phyloP scores from a whole-genome alignment of 805 yeast species.

The Pichia pseudocactophila region DNA sequence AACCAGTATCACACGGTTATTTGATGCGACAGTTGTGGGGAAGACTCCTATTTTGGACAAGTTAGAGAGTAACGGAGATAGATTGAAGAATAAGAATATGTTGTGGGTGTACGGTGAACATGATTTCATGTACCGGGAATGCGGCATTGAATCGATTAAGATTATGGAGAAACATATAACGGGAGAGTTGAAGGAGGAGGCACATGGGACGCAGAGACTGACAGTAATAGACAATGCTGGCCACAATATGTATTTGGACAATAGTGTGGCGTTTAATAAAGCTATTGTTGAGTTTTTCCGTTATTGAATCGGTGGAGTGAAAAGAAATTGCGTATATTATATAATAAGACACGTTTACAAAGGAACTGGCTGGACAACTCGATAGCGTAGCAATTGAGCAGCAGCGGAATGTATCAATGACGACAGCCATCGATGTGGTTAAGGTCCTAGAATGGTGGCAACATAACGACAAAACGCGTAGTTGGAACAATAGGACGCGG shows the following conservation, averaged over 20 bases:
- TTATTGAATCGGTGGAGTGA: too few species aligned
- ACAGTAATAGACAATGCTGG: conserved; percentile 48
- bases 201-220: neutral
- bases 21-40: conserved; percentile 52
- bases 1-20: conserved; percentile 35
- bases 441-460: too few species aligned
- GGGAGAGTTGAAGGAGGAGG: neutral
- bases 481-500: too few species aligned
- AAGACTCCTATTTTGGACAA: conserved; percentile 60
- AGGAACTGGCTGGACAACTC: too few species aligned
- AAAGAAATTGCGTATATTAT: too few species aligned
- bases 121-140: conserved; percentile 67
- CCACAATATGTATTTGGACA: conserved; percentile 71
- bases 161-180: conserved; percentile 12
- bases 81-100: conserved; percentile 26
- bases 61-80: conserved; percentile 20
- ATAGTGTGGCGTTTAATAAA: conserved; percentile 44
- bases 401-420: too few species aligned
- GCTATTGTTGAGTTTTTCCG: conserved; percentile 31
- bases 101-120: conserved; percentile 56
- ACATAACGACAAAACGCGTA: too few species aligned
- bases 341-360: too few species aligned
- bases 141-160: conserved; percentile 40
- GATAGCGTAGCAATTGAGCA: too few species aligned
- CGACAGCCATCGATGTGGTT: too few species aligned